These are phyloP conservation scores for Trichoderma citrinoviride DNA, from an alignment of 2,329 filamentous ascomycete species.

Conservation along the genomic window DNA sequence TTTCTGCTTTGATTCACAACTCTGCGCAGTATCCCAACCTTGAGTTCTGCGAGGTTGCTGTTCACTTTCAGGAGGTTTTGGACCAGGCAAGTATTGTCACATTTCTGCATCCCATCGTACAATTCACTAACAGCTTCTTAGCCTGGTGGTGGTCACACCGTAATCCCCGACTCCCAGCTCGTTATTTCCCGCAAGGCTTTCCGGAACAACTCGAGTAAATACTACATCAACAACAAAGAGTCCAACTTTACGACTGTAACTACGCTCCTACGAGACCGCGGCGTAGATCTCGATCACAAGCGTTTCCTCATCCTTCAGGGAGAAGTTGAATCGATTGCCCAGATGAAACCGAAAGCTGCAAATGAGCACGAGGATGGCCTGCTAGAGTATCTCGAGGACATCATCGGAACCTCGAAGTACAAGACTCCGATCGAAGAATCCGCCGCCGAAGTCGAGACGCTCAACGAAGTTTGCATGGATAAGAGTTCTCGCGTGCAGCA, in stretches of 20 bases:
- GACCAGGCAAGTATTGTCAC: constrained; percentile 58
- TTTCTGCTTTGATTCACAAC: constrained; percentile 96
- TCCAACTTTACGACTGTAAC: constrained; percentile 94
- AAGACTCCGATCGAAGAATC: constrained; percentile 96
- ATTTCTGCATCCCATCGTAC: neutral
- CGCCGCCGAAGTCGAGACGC: constrained; percentile 79
- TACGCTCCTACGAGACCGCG: constrained; percentile 77
- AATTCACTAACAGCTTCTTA: constrained; percentile 32
- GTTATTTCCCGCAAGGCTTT: constrained; percentile 90
- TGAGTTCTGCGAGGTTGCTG: constrained; percentile 90
- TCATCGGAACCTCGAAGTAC: constrained; percentile 98
- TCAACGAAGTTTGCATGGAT: constrained; percentile 93
- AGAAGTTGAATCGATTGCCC: constrained; percentile 96
- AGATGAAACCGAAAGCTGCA: constrained; percentile 96
- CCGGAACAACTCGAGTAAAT: constrained; percentile 97
- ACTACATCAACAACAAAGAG: constrained; percentile 88
- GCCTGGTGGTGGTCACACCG: constrained; percentile 69
- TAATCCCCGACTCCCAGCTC: constrained; percentile 79
- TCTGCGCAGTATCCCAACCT: constrained; percentile 83
- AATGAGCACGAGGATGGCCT: constrained; percentile 96
- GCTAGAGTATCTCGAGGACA: constrained; percentile 95
- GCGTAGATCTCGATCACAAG: constrained; percentile 96
- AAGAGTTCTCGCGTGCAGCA: constrained; percentile 95
- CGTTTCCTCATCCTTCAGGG: constrained; percentile 96
- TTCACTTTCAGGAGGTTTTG: constrained; percentile 93